These are phyloP conservation scores for Fusarium multiceps DNA, from an alignment of 2,329 filamentous ascomycete genomes.

Conservation along the genomic window DNA sequence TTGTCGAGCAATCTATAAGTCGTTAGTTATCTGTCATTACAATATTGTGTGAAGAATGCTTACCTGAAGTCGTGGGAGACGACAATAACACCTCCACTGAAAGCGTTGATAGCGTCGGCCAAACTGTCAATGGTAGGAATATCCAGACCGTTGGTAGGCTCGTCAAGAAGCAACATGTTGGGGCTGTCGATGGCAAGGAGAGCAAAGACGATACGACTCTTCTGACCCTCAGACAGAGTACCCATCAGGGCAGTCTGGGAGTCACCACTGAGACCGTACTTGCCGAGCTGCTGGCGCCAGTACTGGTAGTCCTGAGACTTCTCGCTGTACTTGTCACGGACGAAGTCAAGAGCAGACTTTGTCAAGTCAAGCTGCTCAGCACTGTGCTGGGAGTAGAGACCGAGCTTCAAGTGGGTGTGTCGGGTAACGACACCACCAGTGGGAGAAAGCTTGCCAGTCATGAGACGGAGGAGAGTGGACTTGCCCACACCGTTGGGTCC, in stretches of 20 bases:
- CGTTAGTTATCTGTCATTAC: constrained; percentile 27
- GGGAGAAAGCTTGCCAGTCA: constrained; percentile 93
- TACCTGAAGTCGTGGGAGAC: constrained; percentile 99
- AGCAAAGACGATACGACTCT: constrained; percentile 97
- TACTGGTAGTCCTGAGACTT: constrained; percentile 98
- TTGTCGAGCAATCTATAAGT: constrained; percentile 87
- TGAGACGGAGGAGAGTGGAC: constrained; percentile 93
- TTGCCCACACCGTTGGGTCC: constrained; percentile 99
- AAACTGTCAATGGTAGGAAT: constrained; percentile 98
- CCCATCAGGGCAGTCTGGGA: constrained; percentile 97
- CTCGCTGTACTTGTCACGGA: constrained; percentile 90
- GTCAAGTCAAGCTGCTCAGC: constrained; percentile 98
- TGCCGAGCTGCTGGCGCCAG: constrained; percentile 97
- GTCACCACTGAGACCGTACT: constrained; percentile 93
- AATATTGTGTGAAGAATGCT: constrained; percentile 46
- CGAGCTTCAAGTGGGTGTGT: constrained; percentile 98
- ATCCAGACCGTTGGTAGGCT: constrained; percentile 99
- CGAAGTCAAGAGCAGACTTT: constrained; percentile 97
- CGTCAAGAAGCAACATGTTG: constrained; percentile 98
- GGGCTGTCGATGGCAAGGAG: constrained; percentile 93
- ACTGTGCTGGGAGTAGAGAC: constrained; percentile 98
- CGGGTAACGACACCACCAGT: constrained; percentile 84
- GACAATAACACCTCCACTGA: constrained; percentile 94
- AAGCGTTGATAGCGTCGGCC: constrained; percentile 97
- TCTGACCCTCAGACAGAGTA: constrained; percentile 96